Conservation (phyloP, 2,329 filamentous ascomycete genomes). For the Scytalidium lignicola region DNA sequence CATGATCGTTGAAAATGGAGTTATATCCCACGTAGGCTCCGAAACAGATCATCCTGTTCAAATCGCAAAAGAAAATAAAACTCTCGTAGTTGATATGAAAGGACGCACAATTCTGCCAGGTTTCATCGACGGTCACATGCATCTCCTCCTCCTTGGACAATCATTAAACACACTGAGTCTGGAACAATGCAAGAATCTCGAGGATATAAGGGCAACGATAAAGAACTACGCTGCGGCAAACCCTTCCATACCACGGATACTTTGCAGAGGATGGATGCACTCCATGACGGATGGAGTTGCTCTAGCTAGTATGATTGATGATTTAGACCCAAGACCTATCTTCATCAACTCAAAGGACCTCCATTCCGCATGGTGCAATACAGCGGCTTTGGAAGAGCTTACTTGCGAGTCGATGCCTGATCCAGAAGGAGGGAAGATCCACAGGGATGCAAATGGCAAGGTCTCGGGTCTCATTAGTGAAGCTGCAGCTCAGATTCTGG, state of each 20-base stretch:
- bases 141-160: slow-evolving; percentile 50
- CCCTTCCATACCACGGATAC: slow-evolving; percentile 40
- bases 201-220: slow-evolving; percentile 44
- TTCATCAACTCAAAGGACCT: slow-evolving; percentile 53
- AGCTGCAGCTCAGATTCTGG: slow-evolving; percentile 46
- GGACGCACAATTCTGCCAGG: slow-evolving; percentile 44
- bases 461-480: slow-evolving; percentile 48
- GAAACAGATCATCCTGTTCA: slow-evolving; percentile 26
- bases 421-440: slow-evolving; percentile 40
- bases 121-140: slow-evolving; percentile 55
- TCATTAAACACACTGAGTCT: slow-evolving; percentile 47
- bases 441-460: slow-evolving; percentile 41
- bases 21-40: slow-evolving; percentile 35
- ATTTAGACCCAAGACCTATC: slow-evolving; percentile 45
- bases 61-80: neutral
- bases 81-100: slow-evolving; percentile 29
- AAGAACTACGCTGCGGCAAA: slow-evolving; percentile 38
- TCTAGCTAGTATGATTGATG: slow-evolving; percentile 45
- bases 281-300: slow-evolving; percentile 47
- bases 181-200: slow-evolving; percentile 38
- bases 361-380: slow-evolving; percentile 52
- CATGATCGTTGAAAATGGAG: slow-evolving; percentile 41
- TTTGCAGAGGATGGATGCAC: slow-evolving; percentile 53
- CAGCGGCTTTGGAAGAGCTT: slow-evolving; percentile 44
- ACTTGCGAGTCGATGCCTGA: slow-evolving; percentile 27